These are phyloP conservation scores for Suillus paluster DNA, from an alignment of 768 basidiomycete species.

Conservation along the genomic window DNA sequence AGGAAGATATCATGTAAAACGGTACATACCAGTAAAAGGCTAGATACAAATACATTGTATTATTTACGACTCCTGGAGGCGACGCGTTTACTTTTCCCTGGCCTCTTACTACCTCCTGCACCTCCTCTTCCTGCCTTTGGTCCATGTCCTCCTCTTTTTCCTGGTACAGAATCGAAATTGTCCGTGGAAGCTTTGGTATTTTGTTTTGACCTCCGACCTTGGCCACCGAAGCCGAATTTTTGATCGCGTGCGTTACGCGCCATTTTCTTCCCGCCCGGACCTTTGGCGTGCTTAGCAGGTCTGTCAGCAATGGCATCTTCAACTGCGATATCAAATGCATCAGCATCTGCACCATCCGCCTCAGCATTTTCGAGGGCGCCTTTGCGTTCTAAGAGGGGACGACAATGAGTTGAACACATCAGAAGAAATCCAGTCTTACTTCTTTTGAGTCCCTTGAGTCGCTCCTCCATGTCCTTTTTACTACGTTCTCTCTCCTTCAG, in stretches of 20 bases:
- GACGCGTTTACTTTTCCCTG: slow-evolving; percentile 62
- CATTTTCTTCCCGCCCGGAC: slow-evolving; percentile 39
- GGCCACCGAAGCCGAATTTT: slow-evolving; percentile 84
- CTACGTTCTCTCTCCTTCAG: slow-evolving; percentile 85
- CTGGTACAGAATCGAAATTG: slow-evolving; percentile 56
- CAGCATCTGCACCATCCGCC: slow-evolving; percentile 53
- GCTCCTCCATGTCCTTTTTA: slow-evolving; percentile 92
- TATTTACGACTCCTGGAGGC: slow-evolving; percentile 42
- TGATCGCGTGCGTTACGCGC: slow-evolving; percentile 68
- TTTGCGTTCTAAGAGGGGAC: slow-evolving; percentile 69
- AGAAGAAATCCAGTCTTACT: slow-evolving; percentile 54
- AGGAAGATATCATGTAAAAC: not conserved
- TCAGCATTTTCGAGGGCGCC: slow-evolving; percentile 73
- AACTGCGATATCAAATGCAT: slow-evolving; percentile 85
- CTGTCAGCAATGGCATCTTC: slow-evolving; percentile 86
- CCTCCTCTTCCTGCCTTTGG: slow-evolving; percentile 33
- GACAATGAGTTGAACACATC: not conserved
- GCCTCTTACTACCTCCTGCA: slow-evolving; percentile 49
- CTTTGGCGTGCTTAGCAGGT: slow-evolving; percentile 58
- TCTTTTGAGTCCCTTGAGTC: slow-evolving; percentile 85
- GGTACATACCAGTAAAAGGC: not conserved
- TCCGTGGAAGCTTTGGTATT: slow-evolving; percentile 85
- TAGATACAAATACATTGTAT: slow-evolving; percentile 14
- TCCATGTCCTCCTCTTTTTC: slow-evolving; percentile 33
- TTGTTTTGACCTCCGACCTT: slow-evolving; percentile 71